Evolutionary conservation across 306 rosid genomes (phyloP).

Genomic region (Quercus engelmannii): DNA sequence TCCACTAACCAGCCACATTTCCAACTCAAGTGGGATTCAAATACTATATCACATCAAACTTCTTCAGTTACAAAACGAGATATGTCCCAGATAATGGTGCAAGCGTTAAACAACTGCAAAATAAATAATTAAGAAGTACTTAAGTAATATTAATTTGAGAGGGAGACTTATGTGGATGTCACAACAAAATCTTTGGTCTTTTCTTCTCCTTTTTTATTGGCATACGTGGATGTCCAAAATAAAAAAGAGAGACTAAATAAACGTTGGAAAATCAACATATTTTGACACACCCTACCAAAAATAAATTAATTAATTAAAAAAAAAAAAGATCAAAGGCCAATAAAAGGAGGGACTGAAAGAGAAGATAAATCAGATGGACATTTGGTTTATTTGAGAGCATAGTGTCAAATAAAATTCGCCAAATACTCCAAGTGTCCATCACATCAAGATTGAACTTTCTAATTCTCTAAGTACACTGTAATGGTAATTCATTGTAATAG

Average conservation of each 20-base stretch:
- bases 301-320: background rate
- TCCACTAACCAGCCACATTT: too few species aligned
- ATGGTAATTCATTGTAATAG: too few species aligned
- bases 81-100: background rate
- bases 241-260: background rate
- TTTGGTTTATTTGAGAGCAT: background rate
- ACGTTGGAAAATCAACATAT: background rate
- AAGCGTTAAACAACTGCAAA: too few species aligned
- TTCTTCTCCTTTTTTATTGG: too few species aligned
- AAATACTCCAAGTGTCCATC: too few species aligned
- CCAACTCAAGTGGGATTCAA: too few species aligned
- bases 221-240: background rate
- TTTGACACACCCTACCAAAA: background rate
- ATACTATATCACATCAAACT: background rate
- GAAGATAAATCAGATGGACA: background rate
- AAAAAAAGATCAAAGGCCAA: background rate
- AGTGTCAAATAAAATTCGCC: too few species aligned
- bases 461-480: too few species aligned
- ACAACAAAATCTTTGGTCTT: background rate
- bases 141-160: background rate
- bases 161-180: background rate
- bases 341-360: background rate
- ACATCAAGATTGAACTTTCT: too few species aligned
- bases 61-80: background rate
- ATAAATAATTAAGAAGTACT: background rate